Evolutionary conservation across 2,329 filamentous ascomycete genomes (phyloP).

Genomic region (Penicillium janthinellum): DNA sequence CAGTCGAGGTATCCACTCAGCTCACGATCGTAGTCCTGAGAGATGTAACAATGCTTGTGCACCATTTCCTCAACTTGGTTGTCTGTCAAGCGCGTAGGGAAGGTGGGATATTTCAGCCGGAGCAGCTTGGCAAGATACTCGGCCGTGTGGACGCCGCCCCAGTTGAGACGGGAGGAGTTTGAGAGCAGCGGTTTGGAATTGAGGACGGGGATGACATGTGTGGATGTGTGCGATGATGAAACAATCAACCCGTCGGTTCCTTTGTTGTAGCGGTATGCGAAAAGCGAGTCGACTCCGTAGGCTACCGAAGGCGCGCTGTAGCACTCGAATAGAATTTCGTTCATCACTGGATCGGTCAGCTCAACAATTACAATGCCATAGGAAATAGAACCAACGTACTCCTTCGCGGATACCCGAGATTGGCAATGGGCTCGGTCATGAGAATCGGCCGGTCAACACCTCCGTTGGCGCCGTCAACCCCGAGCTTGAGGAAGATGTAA

Average conservation of each 20-base stretch:
- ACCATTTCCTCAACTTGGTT: slow-evolving; percentile 88
- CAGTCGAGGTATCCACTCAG: slow-evolving; percentile 79
- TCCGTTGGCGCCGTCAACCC: slow-evolving; percentile 73
- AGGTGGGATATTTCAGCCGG: slow-evolving; percentile 85
- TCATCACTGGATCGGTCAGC: slow-evolving; percentile 69
- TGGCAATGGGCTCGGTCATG: slow-evolving; percentile 94
- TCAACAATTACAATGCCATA: slow-evolving; percentile 21
- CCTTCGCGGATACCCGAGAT: slow-evolving; percentile 82
- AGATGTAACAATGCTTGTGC: slow-evolving; percentile 86
- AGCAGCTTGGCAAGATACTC: slow-evolving; percentile 92
- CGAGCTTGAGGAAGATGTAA: slow-evolving; percentile 92
- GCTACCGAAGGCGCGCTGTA: slow-evolving; percentile 87
- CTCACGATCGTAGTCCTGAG: slow-evolving; percentile 79
- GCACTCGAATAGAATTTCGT: slow-evolving; percentile 94
- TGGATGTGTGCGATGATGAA: slow-evolving; percentile 89
- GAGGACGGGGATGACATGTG: slow-evolving; percentile 91
- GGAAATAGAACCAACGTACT: slow-evolving; percentile 57
- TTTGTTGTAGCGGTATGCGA: slow-evolving; percentile 91
- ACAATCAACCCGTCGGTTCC: slow-evolving; percentile 85
- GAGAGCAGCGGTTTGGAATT: slow-evolving; percentile 80
- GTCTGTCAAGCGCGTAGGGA: slow-evolving; percentile 80
- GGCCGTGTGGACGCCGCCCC: slow-evolving; percentile 86
- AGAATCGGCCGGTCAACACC: slow-evolving; percentile 83
- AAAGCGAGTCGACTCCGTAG: slow-evolving; percentile 94
- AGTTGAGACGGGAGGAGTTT: slow-evolving; percentile 87